A percentile compares a stretch with the other conserved stretches of the same genome.
These are phyloP conservation scores for Bauhinia variegata DNA, from an alignment of 306 rosid species.

Conservation along the genomic window DNA sequence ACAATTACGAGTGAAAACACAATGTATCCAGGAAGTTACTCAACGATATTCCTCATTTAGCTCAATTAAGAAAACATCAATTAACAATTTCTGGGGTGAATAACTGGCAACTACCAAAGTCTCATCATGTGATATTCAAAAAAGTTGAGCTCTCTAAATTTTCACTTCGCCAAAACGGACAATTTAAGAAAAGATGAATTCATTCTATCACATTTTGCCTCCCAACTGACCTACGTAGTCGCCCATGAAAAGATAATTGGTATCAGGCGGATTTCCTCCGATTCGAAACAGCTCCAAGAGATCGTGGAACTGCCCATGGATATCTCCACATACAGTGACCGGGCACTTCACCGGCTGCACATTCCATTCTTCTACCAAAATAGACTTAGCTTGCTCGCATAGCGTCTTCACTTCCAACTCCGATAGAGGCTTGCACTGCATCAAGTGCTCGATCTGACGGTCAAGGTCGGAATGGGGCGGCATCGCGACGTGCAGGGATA, in stretches of 20 bases:
- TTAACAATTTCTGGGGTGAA: neutral
- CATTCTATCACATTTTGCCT: neutral
- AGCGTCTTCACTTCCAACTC: neutral
- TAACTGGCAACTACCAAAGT: no score
- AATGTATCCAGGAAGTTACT: neutral
- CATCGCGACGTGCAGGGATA: neutral
- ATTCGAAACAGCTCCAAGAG: neutral
- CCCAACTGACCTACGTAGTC: constrained; percentile 61
- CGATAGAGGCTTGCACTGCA: neutral
- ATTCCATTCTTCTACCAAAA: neutral
- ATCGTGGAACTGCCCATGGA: neutral
- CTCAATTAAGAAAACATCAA: no score
- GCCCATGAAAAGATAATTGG: constrained; percentile 73
- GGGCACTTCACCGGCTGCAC: constrained; percentile 2
- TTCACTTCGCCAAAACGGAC: neutral
- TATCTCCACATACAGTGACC: neutral
- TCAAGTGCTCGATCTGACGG: neutral
- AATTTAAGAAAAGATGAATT: no score
- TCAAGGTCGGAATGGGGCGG: neutral
- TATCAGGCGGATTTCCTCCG: constrained; percentile 54
- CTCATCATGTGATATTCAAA: neutral
- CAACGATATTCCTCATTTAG: no score
- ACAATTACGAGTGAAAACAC: neutral
- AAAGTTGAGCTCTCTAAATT: neutral
- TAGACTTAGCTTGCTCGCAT: neutral